Evolutionary conservation across 2,329 filamentous ascomycete species (phyloP), one percentile per base, ranked within the genome.

Genomic region (Botrytis fabae): DNA sequence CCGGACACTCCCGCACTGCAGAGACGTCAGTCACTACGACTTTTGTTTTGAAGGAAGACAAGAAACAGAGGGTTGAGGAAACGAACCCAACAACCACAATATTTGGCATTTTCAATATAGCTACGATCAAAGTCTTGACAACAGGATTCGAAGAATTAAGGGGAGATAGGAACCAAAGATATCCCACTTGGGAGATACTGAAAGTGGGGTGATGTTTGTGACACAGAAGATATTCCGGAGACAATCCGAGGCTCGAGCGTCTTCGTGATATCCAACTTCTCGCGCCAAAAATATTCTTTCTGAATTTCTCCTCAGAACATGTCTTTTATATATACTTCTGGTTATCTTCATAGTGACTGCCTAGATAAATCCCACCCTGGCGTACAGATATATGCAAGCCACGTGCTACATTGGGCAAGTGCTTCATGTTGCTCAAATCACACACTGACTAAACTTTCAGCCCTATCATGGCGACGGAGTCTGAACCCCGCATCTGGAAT

Each of bases 1-100:
- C 90, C 90, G 46, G 88, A 85, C 9, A 92, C 89, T 64, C 90
- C 90, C 69, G 90, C 90, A 69, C 89, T 91, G 60, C 42, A 70
- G 72, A 62, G 73, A 57, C 28, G 51, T 72, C 44, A 72, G 70
- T 57, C n/a, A 54, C 18, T 25, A 54, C 20, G 64, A 42, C 14
- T 57, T 32, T 20, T 28, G 28, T 18, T 32, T n/a, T 22, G 62
- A n/a, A 51, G 38, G 38, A 51, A n/a, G 32, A 18, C 32, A 79
- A 25, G 42, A 46, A 48, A 18, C 25, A 25, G 42, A 79, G 80
- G 35, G 65, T 42, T 22, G 9, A 57, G 48, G 38, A 5, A 40
- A 57, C 65, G 28, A 69, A 83, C 81, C 82, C 82, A 42, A 82
- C 79, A 7, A 83, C 81, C 25, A 83, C 82, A 71, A 83, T 80